phyloP scores from a whole-genome alignment of 768 basidiomycete species.

The Podaxis sp. region DNA sequence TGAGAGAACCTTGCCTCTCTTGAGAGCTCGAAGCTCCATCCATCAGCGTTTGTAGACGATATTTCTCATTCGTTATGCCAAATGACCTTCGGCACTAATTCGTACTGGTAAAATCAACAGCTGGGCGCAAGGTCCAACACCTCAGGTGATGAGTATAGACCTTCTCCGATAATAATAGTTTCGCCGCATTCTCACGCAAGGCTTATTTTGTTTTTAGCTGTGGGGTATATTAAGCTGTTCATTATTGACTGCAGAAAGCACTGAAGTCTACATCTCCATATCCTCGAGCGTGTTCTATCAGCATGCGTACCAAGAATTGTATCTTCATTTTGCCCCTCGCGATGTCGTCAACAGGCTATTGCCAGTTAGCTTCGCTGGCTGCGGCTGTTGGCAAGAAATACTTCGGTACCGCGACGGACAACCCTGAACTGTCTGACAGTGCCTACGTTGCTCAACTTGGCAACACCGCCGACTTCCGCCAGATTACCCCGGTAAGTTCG shows the following conservation, averaged over 20 bases:
- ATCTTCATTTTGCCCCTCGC: conserved; percentile 6
- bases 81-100: conserved; percentile 1
- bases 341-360: conserved; percentile 26
- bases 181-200: conserved; percentile 5
- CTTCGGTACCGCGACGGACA: conserved; percentile 52
- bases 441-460: conserved; percentile 39
- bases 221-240: conserved; percentile 1
- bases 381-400: conserved; percentile 43
- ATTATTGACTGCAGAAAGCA: neutral
- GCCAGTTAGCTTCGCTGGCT: conserved; percentile 52
- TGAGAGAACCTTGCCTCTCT: neutral
- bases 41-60: neutral
- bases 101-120: neutral
- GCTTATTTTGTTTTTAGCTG: neutral
- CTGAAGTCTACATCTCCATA: neutral
- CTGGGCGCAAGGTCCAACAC: neutral
- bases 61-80: conserved; percentile 9
- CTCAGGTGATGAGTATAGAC: neutral
- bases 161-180: neutral
- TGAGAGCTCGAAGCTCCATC: neutral
- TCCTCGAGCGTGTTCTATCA: neutral
- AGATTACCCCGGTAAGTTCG: conserved; percentile 41
- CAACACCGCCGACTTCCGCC: conserved; percentile 39
- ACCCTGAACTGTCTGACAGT: conserved; percentile 40
- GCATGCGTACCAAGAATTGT: neutral